phyloP scores from a whole-genome alignment of 805 yeast species.

The Metschnikowia baotianmanensis region DNA sequence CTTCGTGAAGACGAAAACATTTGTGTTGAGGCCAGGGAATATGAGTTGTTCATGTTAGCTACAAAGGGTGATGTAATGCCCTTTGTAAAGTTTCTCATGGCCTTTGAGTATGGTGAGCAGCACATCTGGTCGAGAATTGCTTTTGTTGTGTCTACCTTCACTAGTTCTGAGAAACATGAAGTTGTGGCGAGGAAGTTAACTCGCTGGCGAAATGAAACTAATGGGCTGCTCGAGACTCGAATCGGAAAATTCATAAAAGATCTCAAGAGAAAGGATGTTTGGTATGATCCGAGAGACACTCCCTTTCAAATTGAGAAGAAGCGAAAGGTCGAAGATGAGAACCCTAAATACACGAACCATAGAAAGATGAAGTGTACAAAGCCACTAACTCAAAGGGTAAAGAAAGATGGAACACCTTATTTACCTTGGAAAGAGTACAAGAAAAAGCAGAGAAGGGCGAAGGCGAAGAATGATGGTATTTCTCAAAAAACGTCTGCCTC shows the following conservation, averaged over 20 bases:
- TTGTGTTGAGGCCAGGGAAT: not conserved
- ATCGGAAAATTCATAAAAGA: not conserved
- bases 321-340: not conserved
- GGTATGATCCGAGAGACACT: not conserved
- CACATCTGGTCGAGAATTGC: not conserved
- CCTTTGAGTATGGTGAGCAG: slow-evolving; percentile 1
- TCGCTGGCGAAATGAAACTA: slow-evolving; percentile 1
- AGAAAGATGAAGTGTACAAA: not conserved
- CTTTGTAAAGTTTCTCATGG: not conserved
- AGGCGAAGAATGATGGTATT: too few species aligned
- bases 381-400: not conserved
- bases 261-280: not conserved
- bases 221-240: not conserved
- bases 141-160: not conserved
- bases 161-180: not conserved
- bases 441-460: not conserved
- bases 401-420: not conserved
- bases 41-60: not conserved
- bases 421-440: not conserved
- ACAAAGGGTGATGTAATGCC: slow-evolving; percentile 1
- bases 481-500: too few species aligned
- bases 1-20: not conserved
- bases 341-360: not conserved
- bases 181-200: not conserved
- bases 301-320: not conserved